A percentile compares a stretch with the other conserved stretches of the same genome.
These are phyloP conservation scores for Helenozyma baotianmanensis DNA, from an alignment of 805 yeast species.

Conservation along the genomic window DNA sequence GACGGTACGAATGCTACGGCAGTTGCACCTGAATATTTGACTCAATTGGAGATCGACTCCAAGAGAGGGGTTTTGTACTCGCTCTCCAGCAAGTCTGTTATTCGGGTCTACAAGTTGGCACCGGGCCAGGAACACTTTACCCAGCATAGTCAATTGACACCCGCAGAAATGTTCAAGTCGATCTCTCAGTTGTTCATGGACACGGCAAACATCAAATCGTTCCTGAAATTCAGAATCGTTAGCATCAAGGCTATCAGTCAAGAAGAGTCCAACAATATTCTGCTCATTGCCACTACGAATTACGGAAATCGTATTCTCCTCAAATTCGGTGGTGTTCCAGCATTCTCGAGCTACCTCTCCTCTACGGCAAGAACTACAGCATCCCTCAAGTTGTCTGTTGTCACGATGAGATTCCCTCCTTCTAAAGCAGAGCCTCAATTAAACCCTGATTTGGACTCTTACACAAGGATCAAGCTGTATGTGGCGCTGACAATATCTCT, in stretches of 20 bases:
- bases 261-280: constrained; percentile 63
- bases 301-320: constrained; percentile 79
- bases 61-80: constrained; percentile 76
- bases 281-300: constrained; percentile 71
- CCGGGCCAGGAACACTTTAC: constrained; percentile 36
- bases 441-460: constrained; percentile 39
- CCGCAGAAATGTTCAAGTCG: constrained; percentile 44
- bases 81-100: constrained; percentile 73
- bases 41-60: constrained; percentile 68
- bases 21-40: constrained; percentile 50
- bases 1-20: constrained; percentile 5
- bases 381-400: constrained; percentile 29
- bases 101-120: constrained; percentile 68
- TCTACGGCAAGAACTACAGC: constrained; percentile 23
- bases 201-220: constrained; percentile 48
- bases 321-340: constrained; percentile 40
- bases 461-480: constrained; percentile 38
- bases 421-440: constrained; percentile 40
- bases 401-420: constrained; percentile 65
- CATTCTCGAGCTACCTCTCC: constrained; percentile 22
- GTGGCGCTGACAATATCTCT: constrained; percentile 33
- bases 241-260: constrained; percentile 58
- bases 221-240: constrained; percentile 51
- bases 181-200: constrained; percentile 52
- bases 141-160: constrained; percentile 35